Conservation (phyloP, 2,329 filamentous ascomycete genomes). For the Ophiocordyceps robertsii region DNA sequence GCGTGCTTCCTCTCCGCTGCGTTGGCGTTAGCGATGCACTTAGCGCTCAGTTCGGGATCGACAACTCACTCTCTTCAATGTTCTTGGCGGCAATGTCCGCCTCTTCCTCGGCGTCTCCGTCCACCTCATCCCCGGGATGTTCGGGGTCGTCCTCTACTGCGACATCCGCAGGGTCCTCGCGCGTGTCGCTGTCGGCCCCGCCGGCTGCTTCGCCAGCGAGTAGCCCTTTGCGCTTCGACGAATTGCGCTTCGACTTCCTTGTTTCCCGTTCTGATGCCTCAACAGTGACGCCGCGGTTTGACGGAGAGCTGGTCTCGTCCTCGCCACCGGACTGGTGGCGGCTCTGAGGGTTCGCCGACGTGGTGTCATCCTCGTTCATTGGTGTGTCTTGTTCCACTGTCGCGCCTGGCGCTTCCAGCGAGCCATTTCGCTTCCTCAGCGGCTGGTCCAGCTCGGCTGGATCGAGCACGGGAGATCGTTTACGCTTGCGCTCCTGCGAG, state of each 20-base stretch:
- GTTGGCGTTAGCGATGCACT: slow-evolving; percentile 8
- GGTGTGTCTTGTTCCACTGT: slow-evolving; percentile 18
- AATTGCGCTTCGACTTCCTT: slow-evolving; percentile 25
- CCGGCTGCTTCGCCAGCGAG: slow-evolving; percentile 11
- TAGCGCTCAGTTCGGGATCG: background rate
- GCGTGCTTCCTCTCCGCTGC: slow-evolving; percentile 65
- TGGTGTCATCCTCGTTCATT: slow-evolving; percentile 22
- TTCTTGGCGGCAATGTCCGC: slow-evolving; percentile 44
- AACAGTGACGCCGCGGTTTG: slow-evolving; percentile 14
- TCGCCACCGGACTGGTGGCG: slow-evolving; percentile 30
- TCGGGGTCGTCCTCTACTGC: slow-evolving; percentile 28
- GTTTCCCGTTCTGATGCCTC: slow-evolving; percentile 18
- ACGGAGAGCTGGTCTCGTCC: slow-evolving; percentile 24
- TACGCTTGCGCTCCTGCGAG: slow-evolving; percentile 31
- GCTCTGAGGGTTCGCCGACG: slow-evolving; percentile 19
- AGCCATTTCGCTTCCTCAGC: slow-evolving; percentile 39
- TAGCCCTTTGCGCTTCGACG: slow-evolving; percentile 23
- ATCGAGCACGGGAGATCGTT: slow-evolving; percentile 32
- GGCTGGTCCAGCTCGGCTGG: slow-evolving; percentile 33
- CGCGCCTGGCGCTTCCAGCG: slow-evolving; percentile 26
- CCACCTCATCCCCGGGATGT: slow-evolving; percentile 37
- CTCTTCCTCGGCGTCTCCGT: slow-evolving; percentile 46
- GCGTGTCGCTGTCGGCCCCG: slow-evolving; percentile 17
- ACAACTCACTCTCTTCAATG: slow-evolving; percentile 48
- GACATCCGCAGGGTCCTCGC: slow-evolving; percentile 17